Conservation (phyloP, 768 basidiomycete genomes). For the Suillus ampliporus region DNA sequence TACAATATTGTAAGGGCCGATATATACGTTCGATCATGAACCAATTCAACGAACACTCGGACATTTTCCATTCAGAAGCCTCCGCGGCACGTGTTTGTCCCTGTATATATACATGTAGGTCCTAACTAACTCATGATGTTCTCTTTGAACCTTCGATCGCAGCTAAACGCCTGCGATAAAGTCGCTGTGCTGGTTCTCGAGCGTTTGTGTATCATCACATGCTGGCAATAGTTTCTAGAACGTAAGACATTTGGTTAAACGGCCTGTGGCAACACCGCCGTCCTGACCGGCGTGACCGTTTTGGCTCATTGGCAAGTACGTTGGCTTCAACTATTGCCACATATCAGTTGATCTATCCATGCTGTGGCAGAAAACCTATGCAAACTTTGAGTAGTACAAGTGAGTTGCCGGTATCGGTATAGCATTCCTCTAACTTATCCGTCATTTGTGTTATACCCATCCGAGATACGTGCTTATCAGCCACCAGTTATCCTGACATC, state of each 20-base stretch:
- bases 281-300: not conserved
- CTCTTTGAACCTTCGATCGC: not conserved
- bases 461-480: not conserved
- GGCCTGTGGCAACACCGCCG: not conserved
- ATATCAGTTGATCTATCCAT: not conserved
- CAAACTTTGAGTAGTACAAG: not conserved
- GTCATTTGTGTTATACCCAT: not conserved
- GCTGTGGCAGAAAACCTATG: not conserved
- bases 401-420: not conserved
- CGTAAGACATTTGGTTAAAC: not conserved
- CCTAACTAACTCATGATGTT: not conserved
- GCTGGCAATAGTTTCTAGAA: too few species aligned
- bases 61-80: too few species aligned
- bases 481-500: not conserved
- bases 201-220: not conserved
- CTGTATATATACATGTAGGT: not conserved
- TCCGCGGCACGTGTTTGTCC: not conserved
- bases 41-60: not conserved
- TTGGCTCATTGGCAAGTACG: not conserved
- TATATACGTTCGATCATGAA: too few species aligned
- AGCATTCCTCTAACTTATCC: not conserved
- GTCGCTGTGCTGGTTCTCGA: not conserved
- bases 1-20: too few species aligned
- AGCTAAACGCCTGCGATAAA: not conserved
- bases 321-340: not conserved